Conservation (phyloP, 2,329 filamentous ascomycete species). For the Ophiostoma angusticollis region DNA sequence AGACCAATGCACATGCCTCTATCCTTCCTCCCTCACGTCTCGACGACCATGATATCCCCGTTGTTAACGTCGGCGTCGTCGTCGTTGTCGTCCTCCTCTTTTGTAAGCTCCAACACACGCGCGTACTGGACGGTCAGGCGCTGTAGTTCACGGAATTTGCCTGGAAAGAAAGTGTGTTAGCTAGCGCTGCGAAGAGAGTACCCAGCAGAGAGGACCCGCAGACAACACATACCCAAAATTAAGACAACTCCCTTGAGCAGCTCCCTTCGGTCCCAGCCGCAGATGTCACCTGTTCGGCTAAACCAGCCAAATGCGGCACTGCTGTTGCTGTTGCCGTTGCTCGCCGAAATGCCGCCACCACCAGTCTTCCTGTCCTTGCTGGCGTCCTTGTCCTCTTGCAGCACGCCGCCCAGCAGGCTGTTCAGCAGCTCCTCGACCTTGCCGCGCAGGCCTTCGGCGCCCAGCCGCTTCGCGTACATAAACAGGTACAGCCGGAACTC, state of each 20-base stretch:
- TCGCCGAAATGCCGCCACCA: no score
- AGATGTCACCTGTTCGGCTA: slow-evolving; percentile 57
- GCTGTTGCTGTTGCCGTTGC: background rate
- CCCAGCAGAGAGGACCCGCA: background rate
- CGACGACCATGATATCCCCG: slow-evolving; percentile 12
- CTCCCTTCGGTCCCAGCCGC: slow-evolving; percentile 82
- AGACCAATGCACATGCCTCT: background rate
- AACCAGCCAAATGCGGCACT: slow-evolving; percentile 45
- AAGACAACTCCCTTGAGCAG: slow-evolving; percentile 82
- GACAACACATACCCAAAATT: slow-evolving; percentile 63
- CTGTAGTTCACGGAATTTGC: slow-evolving; percentile 91
- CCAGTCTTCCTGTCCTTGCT: background rate
- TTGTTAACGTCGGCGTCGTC: slow-evolving; percentile 17
- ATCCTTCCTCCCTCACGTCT: no score
- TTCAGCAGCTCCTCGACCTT: slow-evolving; percentile 92
- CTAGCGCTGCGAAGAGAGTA: background rate
- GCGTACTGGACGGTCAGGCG: slow-evolving; percentile 92
- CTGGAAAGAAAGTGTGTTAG: slow-evolving; percentile 34
- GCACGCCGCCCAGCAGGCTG: slow-evolving; percentile 61
- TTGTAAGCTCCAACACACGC: slow-evolving; percentile 55
- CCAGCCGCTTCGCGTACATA: slow-evolving; percentile 95
- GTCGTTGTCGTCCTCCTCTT: slow-evolving; percentile 33
- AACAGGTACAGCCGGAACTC: slow-evolving; percentile 92
- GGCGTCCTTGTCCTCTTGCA: slow-evolving; percentile 37
- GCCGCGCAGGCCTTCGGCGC: slow-evolving; percentile 70